phyloP scores from a whole-genome alignment of 805 yeast species.

The Metschnikowia picachoensis region DNA sequence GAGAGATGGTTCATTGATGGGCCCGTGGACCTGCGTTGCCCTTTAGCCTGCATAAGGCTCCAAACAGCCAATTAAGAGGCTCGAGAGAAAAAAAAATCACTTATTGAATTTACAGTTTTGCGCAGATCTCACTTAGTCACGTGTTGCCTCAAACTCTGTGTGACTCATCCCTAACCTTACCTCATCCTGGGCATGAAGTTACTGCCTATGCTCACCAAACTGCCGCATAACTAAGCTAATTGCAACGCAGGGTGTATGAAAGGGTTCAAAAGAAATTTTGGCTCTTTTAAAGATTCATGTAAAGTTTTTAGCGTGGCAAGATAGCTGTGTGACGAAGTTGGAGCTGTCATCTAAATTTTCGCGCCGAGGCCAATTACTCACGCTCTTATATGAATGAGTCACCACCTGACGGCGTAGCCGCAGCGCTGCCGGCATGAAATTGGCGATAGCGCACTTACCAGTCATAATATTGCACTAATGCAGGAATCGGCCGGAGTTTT shows the following conservation, averaged over 20 bases:
- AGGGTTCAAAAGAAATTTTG: too few relatives aligned
- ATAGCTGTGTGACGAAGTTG: not conserved
- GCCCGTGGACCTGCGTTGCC: too few relatives aligned
- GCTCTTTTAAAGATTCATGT: too few relatives aligned
- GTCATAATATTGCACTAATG: conserved; percentile 13
- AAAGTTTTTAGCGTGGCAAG: not conserved
- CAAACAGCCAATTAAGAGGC: not conserved
- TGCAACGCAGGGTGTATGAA: too few relatives aligned
- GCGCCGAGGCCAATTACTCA: conserved; percentile 9
- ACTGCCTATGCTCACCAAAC: too few relatives aligned
- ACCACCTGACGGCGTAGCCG: conserved; percentile 14
- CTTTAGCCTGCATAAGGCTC: not conserved
- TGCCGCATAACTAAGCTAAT: too few relatives aligned
- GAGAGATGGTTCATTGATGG: too few relatives aligned
- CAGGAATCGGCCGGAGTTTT: conserved; percentile 12
- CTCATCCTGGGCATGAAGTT: too few relatives aligned
- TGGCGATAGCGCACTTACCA: conserved; percentile 18
- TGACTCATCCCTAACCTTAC: too few relatives aligned
- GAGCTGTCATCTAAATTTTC: not conserved
- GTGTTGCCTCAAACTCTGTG: too few relatives aligned
- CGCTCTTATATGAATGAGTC: conserved; percentile 14
- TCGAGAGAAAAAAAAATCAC: not conserved
- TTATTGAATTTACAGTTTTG: too few relatives aligned
- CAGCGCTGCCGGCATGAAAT: conserved; percentile 8
- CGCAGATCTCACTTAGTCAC: too few relatives aligned